Evolutionary conservation across 768 basidiomycete genomes (phyloP).

Genomic region (Podaxis mareebaensis): DNA sequence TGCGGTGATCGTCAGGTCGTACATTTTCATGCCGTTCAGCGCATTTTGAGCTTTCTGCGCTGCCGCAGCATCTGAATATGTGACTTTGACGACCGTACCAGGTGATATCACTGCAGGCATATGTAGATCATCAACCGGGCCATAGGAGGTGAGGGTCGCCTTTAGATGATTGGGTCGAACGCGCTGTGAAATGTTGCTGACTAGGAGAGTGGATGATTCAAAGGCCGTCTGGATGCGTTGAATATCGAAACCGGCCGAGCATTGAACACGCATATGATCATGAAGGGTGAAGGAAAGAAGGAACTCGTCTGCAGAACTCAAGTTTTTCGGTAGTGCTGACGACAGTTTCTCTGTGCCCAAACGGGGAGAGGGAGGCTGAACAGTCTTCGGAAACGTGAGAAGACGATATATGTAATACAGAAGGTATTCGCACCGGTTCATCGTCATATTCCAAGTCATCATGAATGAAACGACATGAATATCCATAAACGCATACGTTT

Average conservation of each 20-base stretch:
- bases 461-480: conserved; percentile 31
- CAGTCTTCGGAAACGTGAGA: conserved; percentile 4
- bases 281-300: conserved; percentile 36
- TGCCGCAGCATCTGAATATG: conserved; percentile 47
- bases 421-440: conserved; percentile 24
- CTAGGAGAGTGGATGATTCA: conserved; percentile 61
- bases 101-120: conserved; percentile 23
- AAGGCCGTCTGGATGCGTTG: conserved; percentile 56
- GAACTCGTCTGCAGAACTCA: neutral
- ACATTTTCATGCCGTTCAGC: conserved; percentile 48
- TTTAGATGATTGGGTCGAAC: conserved; percentile 36
- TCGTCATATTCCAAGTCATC: conserved; percentile 33
- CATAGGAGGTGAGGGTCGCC: conserved; percentile 44
- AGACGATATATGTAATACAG: neutral
- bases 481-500: conserved; percentile 27
- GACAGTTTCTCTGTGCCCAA: neutral
- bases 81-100: conserved; percentile 39
- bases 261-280: conserved; percentile 54
- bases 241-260: conserved; percentile 68
- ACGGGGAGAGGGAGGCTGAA: neutral
- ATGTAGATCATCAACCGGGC: conserved; percentile 41
- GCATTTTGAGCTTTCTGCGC: conserved; percentile 53
- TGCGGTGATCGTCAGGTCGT: conserved; percentile 41
- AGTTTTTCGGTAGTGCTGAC: neutral
- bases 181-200: conserved; percentile 48